Conservation (phyloP, 176 grass and related monocot genomes). For the Oryza australiensis region DNA sequence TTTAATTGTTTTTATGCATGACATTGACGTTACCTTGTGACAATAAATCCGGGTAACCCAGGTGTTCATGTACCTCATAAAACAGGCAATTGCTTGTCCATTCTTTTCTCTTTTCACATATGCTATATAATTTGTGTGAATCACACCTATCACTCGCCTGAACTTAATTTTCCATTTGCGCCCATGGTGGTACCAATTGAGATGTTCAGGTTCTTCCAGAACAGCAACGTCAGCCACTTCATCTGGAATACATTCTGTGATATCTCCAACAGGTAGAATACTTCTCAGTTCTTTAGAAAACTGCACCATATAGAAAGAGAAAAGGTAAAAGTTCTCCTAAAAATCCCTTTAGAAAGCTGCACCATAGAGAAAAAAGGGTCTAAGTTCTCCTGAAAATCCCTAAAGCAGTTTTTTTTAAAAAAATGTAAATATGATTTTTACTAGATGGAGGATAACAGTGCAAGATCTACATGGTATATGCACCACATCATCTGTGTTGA, state of each 20-base stretch:
- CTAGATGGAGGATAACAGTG: slow-evolving; percentile 2
- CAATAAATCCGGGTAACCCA: slow-evolving; percentile 97
- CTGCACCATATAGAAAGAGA: slow-evolving; percentile 37
- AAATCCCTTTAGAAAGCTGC: slow-evolving; percentile 61
- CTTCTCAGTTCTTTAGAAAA: slow-evolving; percentile 94
- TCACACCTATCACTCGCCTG: slow-evolving; percentile 73
- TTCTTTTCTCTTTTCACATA: slow-evolving; percentile 98
- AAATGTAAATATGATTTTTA: background rate
- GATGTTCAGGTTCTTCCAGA: slow-evolving; percentile 94
- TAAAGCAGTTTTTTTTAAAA: background rate
- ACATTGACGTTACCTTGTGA: slow-evolving; percentile 79
- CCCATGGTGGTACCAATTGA: slow-evolving; percentile 97
- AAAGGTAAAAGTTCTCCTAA: background rate
- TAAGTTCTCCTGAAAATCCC: background rate
- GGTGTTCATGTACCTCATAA: slow-evolving; percentile 74
- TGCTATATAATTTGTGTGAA: slow-evolving; percentile 98
- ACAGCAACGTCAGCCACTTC: slow-evolving; percentile 85
- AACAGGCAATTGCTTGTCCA: slow-evolving; percentile 67
- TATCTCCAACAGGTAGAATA: slow-evolving; percentile 87
- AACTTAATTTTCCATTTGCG: slow-evolving; percentile 92
- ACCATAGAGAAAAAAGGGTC: background rate
- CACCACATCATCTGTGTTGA: background rate
- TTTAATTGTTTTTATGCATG: background rate
- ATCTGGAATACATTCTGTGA: slow-evolving; percentile 82
- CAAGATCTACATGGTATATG: background rate